Percentiles rank a stretch among this genome's conserved stretches.
phyloP scores from a whole-genome alignment of 192 early-diverging fungal species.

The Entrophospora sp. region DNA sequence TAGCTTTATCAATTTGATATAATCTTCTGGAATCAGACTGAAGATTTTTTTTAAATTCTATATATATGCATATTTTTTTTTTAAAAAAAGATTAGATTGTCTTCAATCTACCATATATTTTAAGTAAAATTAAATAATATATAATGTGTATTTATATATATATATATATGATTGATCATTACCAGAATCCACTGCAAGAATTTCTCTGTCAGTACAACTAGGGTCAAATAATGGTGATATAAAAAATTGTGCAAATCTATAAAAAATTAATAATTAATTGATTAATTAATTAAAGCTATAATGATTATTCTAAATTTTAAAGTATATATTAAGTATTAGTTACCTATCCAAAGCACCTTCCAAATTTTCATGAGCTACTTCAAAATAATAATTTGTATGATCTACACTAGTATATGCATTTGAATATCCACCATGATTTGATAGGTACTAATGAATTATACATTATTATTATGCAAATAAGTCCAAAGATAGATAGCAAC shows the following conservation, averaged over 20 bases:
- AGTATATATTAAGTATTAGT: too few relatives aligned
- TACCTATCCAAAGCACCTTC: slow-evolving; percentile 48
- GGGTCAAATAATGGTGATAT: slow-evolving; percentile 75
- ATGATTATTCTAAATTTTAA: too few relatives aligned
- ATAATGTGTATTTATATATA: not conserved
- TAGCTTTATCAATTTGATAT: slow-evolving; percentile 69
- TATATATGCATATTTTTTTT: too few relatives aligned
- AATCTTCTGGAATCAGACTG: slow-evolving; percentile 76
- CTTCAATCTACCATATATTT: too few relatives aligned
- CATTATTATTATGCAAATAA: not conserved
- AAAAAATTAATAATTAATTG: not conserved
- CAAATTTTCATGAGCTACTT: slow-evolving; percentile 39
- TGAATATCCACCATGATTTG: slow-evolving; percentile 39
- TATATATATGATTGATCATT: not conserved
- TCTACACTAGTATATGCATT: slow-evolving; percentile 44
- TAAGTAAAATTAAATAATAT: not conserved
- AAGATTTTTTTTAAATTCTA: slow-evolving; percentile 83
- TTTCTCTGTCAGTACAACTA: slow-evolving; percentile 80
- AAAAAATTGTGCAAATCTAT: slow-evolving; percentile 76
- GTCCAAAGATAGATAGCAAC: not conserved
- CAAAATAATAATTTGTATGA: slow-evolving; percentile 45
- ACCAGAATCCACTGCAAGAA: slow-evolving; percentile 82
- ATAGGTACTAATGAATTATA: slow-evolving; percentile 24
- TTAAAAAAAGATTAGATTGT: too few relatives aligned
- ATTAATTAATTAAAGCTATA: not conserved